Percentiles rank a stretch among this genome's conserved stretches.
phyloP scores from a whole-genome alignment of 305 asterid species.

The Solanum hybrid region DNA sequence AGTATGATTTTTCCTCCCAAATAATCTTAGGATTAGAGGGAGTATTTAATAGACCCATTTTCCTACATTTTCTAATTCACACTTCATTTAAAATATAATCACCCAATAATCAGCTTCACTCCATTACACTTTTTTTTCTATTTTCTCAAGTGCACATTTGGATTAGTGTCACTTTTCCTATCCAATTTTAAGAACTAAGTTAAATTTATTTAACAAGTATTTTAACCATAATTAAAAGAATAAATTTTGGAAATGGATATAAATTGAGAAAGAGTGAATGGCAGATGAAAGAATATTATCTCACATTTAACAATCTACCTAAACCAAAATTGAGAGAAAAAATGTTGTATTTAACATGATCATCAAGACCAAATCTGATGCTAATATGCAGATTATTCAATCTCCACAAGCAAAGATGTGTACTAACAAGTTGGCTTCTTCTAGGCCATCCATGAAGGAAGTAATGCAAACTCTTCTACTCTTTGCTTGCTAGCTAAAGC shows the following conservation, averaged over 20 bases:
- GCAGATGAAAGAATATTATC: background rate
- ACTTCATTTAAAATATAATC: background rate
- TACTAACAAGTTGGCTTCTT: too few species aligned
- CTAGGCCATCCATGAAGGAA: too few species aligned
- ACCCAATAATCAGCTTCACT: background rate
- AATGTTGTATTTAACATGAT: background rate
- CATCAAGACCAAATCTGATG: background rate
- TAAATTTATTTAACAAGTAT: background rate
- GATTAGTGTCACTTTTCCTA: background rate
- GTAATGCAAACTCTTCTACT: constrained; percentile 31
- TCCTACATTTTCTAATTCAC: background rate
- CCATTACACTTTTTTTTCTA: background rate
- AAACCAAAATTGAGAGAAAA: background rate
- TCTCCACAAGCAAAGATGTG: background rate
- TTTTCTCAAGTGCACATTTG: background rate
- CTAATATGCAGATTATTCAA: background rate
- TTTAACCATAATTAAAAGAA: background rate
- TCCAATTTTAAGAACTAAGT: background rate
- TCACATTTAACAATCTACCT: background rate
- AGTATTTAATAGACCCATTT: background rate
- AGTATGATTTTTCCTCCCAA: background rate
- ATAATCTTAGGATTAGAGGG: background rate
- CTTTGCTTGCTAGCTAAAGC: background rate
- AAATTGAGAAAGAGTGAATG: background rate
- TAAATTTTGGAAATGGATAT: background rate